These are phyloP conservation scores for Omphalea diandra DNA, from an alignment of 441 rosid species.

Conservation along the genomic window DNA sequence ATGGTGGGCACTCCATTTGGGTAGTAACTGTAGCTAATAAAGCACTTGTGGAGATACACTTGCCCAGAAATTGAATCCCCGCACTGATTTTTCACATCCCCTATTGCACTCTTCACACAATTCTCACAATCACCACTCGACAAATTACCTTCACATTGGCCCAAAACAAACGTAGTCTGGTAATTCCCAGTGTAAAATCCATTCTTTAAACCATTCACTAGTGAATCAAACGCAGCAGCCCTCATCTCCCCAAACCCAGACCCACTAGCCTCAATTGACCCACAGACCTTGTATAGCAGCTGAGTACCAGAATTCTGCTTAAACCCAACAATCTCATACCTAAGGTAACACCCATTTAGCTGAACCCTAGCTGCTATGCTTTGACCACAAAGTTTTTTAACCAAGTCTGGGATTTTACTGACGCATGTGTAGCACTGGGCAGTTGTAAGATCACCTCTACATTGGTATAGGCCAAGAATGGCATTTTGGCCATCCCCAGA, in stretches of 20 bases:
- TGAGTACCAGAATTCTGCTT: slow-evolving; percentile 49
- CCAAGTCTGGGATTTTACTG: slow-evolving; percentile 42
- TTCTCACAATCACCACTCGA: slow-evolving; percentile 55
- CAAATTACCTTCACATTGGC: slow-evolving; percentile 84
- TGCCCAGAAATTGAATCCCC: slow-evolving; percentile 68
- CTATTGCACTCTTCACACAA: slow-evolving; percentile 57
- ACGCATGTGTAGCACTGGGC: slow-evolving; percentile 61
- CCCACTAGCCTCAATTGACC: slow-evolving; percentile 43
- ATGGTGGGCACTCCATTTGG: slow-evolving; percentile 64
- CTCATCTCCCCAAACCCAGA: slow-evolving; percentile 48
- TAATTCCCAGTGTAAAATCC: slow-evolving; percentile 65
- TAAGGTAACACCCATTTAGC: slow-evolving; percentile 67
- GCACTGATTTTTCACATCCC: slow-evolving; percentile 53
- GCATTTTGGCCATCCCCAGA: slow-evolving; percentile 57
- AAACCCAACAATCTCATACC: slow-evolving; percentile 63
- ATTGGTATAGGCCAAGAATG: slow-evolving; percentile 66
- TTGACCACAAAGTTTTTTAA: slow-evolving; percentile 54
- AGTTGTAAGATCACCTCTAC: slow-evolving; percentile 76
- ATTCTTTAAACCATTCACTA: slow-evolving; percentile 51
- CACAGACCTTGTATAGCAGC: slow-evolving; percentile 65
- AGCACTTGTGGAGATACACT: slow-evolving; percentile 66
- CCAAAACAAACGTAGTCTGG: slow-evolving; percentile 61
- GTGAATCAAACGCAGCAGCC: slow-evolving; percentile 53
- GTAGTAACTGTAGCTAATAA: slow-evolving; percentile 71
- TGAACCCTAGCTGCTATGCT: slow-evolving; percentile 67